These are phyloP conservation scores for Alternaria triticimaculans DNA, from an alignment of 2,329 filamentous ascomycete species.

Conservation along the genomic window DNA sequence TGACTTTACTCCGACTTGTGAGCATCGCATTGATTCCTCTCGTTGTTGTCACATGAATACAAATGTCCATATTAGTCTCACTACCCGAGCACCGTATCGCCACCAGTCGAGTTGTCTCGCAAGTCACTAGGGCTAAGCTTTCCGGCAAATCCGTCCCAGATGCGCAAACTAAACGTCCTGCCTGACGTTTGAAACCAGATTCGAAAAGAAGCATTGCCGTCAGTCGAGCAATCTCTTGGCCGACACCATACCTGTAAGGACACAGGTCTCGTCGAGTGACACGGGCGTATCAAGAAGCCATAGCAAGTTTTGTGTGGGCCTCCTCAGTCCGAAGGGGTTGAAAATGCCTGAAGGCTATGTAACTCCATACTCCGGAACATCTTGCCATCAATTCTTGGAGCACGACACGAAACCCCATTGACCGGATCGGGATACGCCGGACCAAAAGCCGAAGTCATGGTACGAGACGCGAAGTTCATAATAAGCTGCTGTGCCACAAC, in stretches of 20 bases:
- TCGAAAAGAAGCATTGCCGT: conserved; percentile 28
- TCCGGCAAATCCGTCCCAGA: conserved; percentile 20
- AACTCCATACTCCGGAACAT: conserved; percentile 1
- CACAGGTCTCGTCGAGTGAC: conserved; percentile 15
- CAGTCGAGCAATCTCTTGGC: conserved; percentile 29
- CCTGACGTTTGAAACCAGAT: conserved; percentile 36
- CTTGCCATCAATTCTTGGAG: conserved; percentile 3
- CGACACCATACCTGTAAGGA: conserved; percentile 32
- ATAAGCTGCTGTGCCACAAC: conserved; percentile 24
- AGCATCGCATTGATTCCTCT: background rate
- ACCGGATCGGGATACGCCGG: conserved; percentile 11
- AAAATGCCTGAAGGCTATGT: conserved; percentile 14
- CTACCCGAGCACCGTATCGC: background rate
- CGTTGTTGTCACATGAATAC: background rate
- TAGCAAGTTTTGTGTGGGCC: background rate
- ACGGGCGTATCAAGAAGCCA: conserved; percentile 12
- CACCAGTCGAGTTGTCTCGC: conserved; percentile 9
- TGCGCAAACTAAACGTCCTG: conserved; percentile 34
- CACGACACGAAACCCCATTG: conserved; percentile 11
- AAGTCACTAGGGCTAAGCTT: conserved; percentile 22
- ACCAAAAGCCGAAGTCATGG: conserved; percentile 7
- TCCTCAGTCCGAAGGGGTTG: background rate
- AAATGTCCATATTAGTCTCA: background rate
- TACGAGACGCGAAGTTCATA: conserved; percentile 28
- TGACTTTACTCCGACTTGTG: background rate